A percentile compares a stretch with the other conserved stretches of the same genome.
Evolutionary conservation across 2,329 filamentous ascomycete species (phyloP).

Genomic region (Periconia digitata): DNA sequence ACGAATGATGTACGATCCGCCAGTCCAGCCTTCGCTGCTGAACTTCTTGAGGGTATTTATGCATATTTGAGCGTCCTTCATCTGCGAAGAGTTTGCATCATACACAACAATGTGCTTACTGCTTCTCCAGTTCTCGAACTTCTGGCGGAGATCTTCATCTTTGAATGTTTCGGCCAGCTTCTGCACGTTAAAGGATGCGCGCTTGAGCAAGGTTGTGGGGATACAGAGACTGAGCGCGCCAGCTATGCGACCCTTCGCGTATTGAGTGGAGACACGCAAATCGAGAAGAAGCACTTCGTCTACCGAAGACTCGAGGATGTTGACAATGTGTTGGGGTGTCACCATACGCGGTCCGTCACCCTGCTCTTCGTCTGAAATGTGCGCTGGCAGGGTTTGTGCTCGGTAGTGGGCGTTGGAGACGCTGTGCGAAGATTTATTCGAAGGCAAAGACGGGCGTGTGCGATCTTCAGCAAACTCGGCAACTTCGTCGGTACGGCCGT

Average conservation of each 20-base stretch:
- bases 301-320: constrained; percentile 49
- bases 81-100: constrained; percentile 73
- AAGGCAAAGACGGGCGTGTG: constrained; percentile 36
- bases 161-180: constrained; percentile 89
- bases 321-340: constrained; percentile 52
- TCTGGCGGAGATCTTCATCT: constrained; percentile 65
- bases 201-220: constrained; percentile 88
- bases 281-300: constrained; percentile 73
- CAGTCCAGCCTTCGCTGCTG: constrained; percentile 76
- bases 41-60: constrained; percentile 95
- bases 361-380: constrained; percentile 23
- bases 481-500: constrained; percentile 35
- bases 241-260: constrained; percentile 69
- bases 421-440: constrained; percentile 16
- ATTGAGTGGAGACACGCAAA: constrained; percentile 83
- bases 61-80: constrained; percentile 78
- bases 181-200: constrained; percentile 84
- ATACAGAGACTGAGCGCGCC: constrained; percentile 93
- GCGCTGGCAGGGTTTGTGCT: constrained; percentile 50
- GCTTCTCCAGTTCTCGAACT: constrained; percentile 75
- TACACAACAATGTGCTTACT: constrained; percentile 83
- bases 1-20: constrained; percentile 71
- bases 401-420: constrained; percentile 32
- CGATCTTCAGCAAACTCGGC: constrained; percentile 39
- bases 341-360: constrained; percentile 44